A percentile compares a stretch with the other conserved stretches of the same genome.
These are phyloP conservation scores for Serendipita sp. DNA, from an alignment of 768 basidiomycete species.

Conservation along the genomic window DNA sequence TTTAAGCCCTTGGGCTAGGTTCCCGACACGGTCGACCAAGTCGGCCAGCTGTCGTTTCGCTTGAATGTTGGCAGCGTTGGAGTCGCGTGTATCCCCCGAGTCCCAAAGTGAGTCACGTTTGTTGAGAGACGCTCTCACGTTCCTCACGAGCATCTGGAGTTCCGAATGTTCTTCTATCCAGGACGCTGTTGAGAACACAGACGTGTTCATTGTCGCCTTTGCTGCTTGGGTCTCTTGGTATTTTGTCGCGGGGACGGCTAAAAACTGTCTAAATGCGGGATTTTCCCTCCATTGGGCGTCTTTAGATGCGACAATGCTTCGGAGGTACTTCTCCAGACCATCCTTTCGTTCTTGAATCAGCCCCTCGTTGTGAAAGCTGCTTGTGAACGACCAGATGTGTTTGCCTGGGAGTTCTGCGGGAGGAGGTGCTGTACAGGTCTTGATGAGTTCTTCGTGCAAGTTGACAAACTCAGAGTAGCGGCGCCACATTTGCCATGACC, in stretches of 20 bases:
- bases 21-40: slow-evolving; percentile 55
- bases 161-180: slow-evolving; percentile 87
- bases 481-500: slow-evolving; percentile 86
- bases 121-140: slow-evolving; percentile 73
- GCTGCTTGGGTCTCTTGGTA: slow-evolving; percentile 23
- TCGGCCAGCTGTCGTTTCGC: slow-evolving; percentile 76
- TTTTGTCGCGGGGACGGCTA: slow-evolving; percentile 58
- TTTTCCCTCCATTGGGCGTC: slow-evolving; percentile 71
- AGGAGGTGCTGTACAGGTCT: slow-evolving; percentile 64
- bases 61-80: slow-evolving; percentile 65
- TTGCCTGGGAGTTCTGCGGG: slow-evolving; percentile 75
- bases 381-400: slow-evolving; percentile 53
- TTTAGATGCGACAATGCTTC: slow-evolving; percentile 67
- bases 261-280: slow-evolving; percentile 70
- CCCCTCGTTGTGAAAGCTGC: slow-evolving; percentile 37
- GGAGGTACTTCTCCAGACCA: slow-evolving; percentile 70
- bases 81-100: slow-evolving; percentile 50
- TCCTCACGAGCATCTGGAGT: slow-evolving; percentile 58
- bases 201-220: slow-evolving; percentile 9
- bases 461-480: slow-evolving; percentile 92
- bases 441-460: slow-evolving; percentile 64
- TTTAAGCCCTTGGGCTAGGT: slow-evolving; percentile 51
- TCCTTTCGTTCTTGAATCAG: slow-evolving; percentile 59
- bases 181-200: slow-evolving; percentile 48
- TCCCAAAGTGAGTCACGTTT: slow-evolving; percentile 73